Evolutionary conservation across 1,139 yeast species (phyloP), one percentile per base, ranked within the genome.

Genomic region (Suhomyces taliae): DNA sequence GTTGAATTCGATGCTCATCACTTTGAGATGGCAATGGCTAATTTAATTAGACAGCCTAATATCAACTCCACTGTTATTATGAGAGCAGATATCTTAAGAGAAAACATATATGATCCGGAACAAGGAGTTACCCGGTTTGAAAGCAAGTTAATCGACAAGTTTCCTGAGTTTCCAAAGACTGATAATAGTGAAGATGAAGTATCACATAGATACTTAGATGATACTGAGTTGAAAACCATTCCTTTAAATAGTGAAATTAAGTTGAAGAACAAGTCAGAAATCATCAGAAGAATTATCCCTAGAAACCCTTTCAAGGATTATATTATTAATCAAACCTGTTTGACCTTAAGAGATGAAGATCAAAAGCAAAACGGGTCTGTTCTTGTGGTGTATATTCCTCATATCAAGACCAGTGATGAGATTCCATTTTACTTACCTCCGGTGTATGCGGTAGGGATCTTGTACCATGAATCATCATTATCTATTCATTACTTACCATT

Each of bases 351-450:
- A 5, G 50, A 54, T 8, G 46, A 50, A 26, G 36, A 39, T 9
- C 45, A 45, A 9, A 54, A 54, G 32, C 65, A 65, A 7, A 71
- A 75, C 37, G 45, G 52, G 3, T 67, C 82, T 1, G 72, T 82
- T 1, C 66, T 89, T 37, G 81, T 90, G 15, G 79, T 85, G 0
- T 90, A 90, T 63, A 72, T 85, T 1, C 96, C 97, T 0, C 97
- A 90, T 61, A 76, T 88, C 27, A 62, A 70, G 6, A 53, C 62
- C 2, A 69, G 72, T n/a, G 85, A 79, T 1, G 86, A 84, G 34
- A 83, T 83, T 39, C 99, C 99, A 1, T 93, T 84, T 60, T 93
- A 93, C 64, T 77, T 91, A 29, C 98, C 98, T 1, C 84, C 85
- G 9, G 95, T 86, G 1, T 72, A 79, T 49, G 90, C 87, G 0